A percentile compares a stretch with the other conserved stretches of the same genome.
Evolutionary conservation across 2,329 filamentous ascomycete genomes (phyloP).

Genomic region (Ambrosiella xylebori): DNA sequence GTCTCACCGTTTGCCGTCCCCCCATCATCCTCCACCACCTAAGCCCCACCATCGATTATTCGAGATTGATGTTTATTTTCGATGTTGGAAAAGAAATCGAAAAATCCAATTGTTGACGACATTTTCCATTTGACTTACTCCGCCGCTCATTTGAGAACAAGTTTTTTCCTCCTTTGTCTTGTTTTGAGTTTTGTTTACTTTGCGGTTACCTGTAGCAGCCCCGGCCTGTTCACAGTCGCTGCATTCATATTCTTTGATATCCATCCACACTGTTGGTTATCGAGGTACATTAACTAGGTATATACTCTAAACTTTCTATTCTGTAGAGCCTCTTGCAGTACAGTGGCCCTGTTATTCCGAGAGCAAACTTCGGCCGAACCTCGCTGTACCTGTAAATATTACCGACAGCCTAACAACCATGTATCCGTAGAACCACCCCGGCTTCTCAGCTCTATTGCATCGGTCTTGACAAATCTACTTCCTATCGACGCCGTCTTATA

Average conservation of each 20-base stretch:
- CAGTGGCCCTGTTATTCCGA: slow-evolving; percentile 2
- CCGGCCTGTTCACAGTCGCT: not conserved
- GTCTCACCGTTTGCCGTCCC: not conserved
- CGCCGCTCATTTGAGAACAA: slow-evolving; percentile 10
- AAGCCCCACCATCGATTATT: slow-evolving; percentile 2
- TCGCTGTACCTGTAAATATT: slow-evolving; percentile 8
- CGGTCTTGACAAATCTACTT: not conserved
- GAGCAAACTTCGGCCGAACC: slow-evolving; percentile 11
- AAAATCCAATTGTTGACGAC: not conserved
- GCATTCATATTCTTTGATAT: too few species aligned
- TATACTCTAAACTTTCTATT: not conserved
- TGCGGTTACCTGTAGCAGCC: not conserved
- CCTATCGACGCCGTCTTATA: not conserved
- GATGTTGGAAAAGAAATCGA: not conserved
- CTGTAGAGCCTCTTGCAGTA: not conserved
- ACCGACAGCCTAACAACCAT: slow-evolving; percentile 6
- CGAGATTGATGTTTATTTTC: slow-evolving; percentile 2
- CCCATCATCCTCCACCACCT: not conserved
- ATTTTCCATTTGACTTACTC: slow-evolving; percentile 8
- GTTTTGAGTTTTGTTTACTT: not conserved
- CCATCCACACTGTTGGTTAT: too few species aligned
- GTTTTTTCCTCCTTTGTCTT: not conserved
- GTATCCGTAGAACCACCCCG: not conserved
- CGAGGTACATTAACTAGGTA: too few species aligned
- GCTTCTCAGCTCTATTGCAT: not conserved